Base-by-base conservation (phyloP, 2,329 filamentous ascomycete species). In the Trichoderma koningii region DNA sequence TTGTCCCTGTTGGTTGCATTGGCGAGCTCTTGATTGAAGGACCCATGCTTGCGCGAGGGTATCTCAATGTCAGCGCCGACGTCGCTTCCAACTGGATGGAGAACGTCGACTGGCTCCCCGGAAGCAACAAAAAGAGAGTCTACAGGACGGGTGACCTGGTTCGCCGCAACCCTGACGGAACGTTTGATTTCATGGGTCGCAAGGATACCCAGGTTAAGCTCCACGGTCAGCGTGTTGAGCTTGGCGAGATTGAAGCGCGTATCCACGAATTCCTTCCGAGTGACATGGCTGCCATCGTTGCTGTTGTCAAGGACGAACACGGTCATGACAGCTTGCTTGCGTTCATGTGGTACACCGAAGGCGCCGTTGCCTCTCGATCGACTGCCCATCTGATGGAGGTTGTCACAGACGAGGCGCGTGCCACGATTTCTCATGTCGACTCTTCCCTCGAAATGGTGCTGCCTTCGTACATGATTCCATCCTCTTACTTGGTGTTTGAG, bases 21-120 rank as follows among this genome's bases (percentile, higher is more conserved):
- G 70, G 70, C 4, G 70, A 71, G 38, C 66, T 71, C 6, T 57
- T 71, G 5, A 68, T 71, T 26, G 68, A 71, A 51, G 69, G 69
- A 2, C 66, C 67, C 3, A 66, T 68, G 14, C 67, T 71, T 17
- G 68, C 70, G 10, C 65, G 70, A 3, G 69, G 69, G n/a, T 68
- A 68, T 26, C 45, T 69, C 10, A 61, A 51, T 19, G 64, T 41
- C 10, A 65, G 26, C 5, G 66, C 68, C 2, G 67, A 69, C 1
- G 65, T 68, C 21, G 67, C 68, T 26, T 53, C 61, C 2, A 66
- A 66, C n/a, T 66, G 65, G 65, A 53, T 66, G 47, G 55, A 64
- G 10, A 60, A 65, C 10, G 65, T 66, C 23, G 55, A 66, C 14
- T 66, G 65, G 65, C 62, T 66, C 30, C 65, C 65, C 7, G 52